Evolutionary conservation across 495 filamentous ascomycete species (phyloP).

Genomic region (Tuber microsphaerosporum): DNA sequence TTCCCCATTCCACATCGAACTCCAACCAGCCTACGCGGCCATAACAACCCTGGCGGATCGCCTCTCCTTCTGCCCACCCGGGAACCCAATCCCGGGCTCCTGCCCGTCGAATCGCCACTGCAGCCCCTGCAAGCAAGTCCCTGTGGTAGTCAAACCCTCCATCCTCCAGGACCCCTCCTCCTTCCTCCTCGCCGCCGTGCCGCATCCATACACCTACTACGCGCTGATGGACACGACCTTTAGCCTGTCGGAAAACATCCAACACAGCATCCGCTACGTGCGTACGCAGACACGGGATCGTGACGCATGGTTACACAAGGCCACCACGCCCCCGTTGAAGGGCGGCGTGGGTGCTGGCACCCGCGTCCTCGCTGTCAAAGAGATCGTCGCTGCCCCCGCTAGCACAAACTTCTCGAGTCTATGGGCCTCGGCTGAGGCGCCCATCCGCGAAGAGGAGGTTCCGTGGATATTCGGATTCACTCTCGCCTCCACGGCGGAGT

Average conservation of each 20-base stretch:
- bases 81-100: conserved; percentile 59
- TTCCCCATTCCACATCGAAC: conserved; percentile 66
- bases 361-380: conserved; percentile 70
- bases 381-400: conserved; percentile 62
- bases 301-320: conserved; percentile 65
- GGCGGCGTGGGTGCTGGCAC: conserved; percentile 53
- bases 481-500: conserved; percentile 55
- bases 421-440: conserved; percentile 64
- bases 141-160: conserved; percentile 52
- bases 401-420: conserved; percentile 54
- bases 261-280: conserved; percentile 58
- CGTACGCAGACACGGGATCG: conserved; percentile 62
- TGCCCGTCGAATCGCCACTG: conserved; percentile 84
- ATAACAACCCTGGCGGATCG: conserved; percentile 63
- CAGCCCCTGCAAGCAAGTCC: conserved; percentile 59
- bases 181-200: conserved; percentile 79
- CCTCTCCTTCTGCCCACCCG: conserved; percentile 63
- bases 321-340: conserved; percentile 62
- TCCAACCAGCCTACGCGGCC: conserved; percentile 61
- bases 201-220: conserved; percentile 79
- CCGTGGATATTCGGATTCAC: conserved; percentile 88
- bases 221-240: conserved; percentile 48
- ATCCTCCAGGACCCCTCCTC: conserved; percentile 57
- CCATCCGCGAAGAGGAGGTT: conserved; percentile 51
- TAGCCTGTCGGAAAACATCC: conserved; percentile 28